These are phyloP conservation scores for Fragilariopsis cylindrus DNA, from an alignment of 108 stramenopile genomes.

Conservation along the genomic window DNA sequence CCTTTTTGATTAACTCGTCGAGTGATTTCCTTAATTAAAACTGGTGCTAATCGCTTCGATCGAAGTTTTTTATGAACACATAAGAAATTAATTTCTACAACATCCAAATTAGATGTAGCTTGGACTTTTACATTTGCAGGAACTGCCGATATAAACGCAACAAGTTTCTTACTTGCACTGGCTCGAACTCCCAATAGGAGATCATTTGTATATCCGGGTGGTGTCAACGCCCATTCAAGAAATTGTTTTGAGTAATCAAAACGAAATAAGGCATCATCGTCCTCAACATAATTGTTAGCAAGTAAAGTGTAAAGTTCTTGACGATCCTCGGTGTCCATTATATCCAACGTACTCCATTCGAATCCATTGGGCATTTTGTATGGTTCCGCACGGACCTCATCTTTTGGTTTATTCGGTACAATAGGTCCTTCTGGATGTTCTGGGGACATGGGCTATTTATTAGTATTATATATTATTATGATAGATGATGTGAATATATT, in stretches of 20 bases:
- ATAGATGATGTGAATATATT: neutral
- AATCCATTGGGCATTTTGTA: slow-evolving; percentile 97
- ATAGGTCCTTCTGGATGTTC: slow-evolving; percentile 81
- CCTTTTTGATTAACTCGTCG: slow-evolving; percentile 92
- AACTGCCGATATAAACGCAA: slow-evolving; percentile 95
- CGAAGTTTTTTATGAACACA: slow-evolving; percentile 99
- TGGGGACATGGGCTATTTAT: slow-evolving; percentile 52
- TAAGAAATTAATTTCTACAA: slow-evolving; percentile 98
- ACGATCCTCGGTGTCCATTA: slow-evolving; percentile 57
- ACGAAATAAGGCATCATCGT: slow-evolving; percentile 97
- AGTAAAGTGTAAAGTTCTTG: slow-evolving; percentile 94
- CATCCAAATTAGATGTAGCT: slow-evolving; percentile 41
- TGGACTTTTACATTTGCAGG: slow-evolving; percentile 81
- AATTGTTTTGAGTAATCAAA: slow-evolving; percentile 95
- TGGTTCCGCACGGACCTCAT: slow-evolving; percentile 86
- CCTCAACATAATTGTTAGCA: slow-evolving; percentile 98
- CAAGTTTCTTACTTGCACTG: slow-evolving; percentile 73
- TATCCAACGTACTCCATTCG: slow-evolving; percentile 91
- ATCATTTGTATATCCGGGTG: slow-evolving; percentile 82
- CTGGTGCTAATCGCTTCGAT: slow-evolving; percentile 96
- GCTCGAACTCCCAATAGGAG: slow-evolving; percentile 93
- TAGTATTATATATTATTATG: neutral
- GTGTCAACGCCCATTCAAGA: slow-evolving; percentile 93
- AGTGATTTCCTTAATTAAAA: slow-evolving; percentile 99
- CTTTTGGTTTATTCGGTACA: slow-evolving; percentile 68